Evolutionary conservation across 768 basidiomycete species (phyloP).

Genomic region (Rossbeevera mucosa): DNA sequence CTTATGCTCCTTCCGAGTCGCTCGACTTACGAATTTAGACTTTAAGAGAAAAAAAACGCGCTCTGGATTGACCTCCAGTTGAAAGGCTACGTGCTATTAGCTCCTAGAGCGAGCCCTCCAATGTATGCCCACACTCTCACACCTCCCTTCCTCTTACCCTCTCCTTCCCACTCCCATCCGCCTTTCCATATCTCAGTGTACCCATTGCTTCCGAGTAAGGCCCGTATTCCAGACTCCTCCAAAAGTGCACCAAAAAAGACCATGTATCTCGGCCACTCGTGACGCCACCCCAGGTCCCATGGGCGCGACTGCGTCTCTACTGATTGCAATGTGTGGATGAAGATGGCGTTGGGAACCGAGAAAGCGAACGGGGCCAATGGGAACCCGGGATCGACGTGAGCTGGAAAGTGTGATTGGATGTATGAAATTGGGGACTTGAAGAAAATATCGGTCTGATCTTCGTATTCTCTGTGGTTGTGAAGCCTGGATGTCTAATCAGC

Average conservation of each 20-base stretch:
- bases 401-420: constrained; percentile 63
- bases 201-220: constrained; percentile 47
- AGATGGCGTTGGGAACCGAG: constrained; percentile 43
- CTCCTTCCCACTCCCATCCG: constrained; percentile 74
- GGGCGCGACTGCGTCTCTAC: constrained; percentile 27
- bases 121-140: constrained; percentile 62
- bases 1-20: background rate
- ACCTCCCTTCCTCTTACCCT: constrained; percentile 57
- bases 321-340: constrained; percentile 17
- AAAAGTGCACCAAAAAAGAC: constrained; percentile 82
- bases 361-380: constrained; percentile 56
- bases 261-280: constrained; percentile 79
- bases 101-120: background rate
- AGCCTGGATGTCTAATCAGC: constrained; percentile 25
- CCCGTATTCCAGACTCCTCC: constrained; percentile 42
- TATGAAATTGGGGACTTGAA: constrained; percentile 68
- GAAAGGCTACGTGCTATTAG: background rate
- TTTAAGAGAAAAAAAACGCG: background rate
- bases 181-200: constrained; percentile 62
- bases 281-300: constrained; percentile 45
- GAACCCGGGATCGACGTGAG: constrained; percentile 53
- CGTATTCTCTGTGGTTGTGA: constrained; percentile 53
- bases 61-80: background rate
- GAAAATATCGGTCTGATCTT: constrained; percentile 80
- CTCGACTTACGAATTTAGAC: background rate